These are phyloP conservation scores for Nannochloris sp. DNA, from an alignment of 139 green algal species.

Conservation along the genomic window DNA sequence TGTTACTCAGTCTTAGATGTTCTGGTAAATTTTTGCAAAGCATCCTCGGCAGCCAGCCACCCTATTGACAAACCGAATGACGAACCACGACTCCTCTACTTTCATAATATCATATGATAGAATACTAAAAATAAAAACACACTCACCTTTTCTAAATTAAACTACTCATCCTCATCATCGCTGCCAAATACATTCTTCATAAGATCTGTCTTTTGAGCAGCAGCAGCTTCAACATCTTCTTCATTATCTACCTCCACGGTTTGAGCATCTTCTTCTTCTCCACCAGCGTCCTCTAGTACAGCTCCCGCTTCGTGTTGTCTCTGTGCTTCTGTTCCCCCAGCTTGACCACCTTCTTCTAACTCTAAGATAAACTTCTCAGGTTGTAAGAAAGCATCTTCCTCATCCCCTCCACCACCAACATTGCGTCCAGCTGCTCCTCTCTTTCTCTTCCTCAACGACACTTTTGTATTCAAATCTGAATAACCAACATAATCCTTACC, in stretches of 20 bases:
- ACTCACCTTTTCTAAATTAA: background rate
- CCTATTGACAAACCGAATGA: background rate
- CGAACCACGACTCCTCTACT: background rate
- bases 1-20: slow-evolving; percentile 20
- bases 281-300: background rate
- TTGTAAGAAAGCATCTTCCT: slow-evolving; percentile 9
- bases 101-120: background rate
- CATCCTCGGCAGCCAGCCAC: too few relatives aligned
- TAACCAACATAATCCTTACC: slow-evolving; percentile 18
- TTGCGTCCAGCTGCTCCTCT: background rate
- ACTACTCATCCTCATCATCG: background rate
- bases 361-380: slow-evolving; percentile 21
- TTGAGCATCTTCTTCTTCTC: too few relatives aligned
- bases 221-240: background rate
- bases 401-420: background rate
- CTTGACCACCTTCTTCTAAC: background rate
- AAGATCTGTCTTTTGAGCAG: background rate
- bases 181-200: background rate
- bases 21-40: slow-evolving; percentile 6
- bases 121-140: background rate
- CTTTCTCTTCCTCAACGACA: slow-evolving; percentile 29
- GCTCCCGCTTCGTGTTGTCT: background rate
- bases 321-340: background rate
- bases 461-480: slow-evolving; percentile 23
- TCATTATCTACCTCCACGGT: background rate